A percentile compares a stretch with the other conserved stretches of the same genome.
These are phyloP conservation scores for Ustilago vetiveriae DNA, from an alignment of 1,284 basidiomycete genomes.

Conservation along the genomic window DNA sequence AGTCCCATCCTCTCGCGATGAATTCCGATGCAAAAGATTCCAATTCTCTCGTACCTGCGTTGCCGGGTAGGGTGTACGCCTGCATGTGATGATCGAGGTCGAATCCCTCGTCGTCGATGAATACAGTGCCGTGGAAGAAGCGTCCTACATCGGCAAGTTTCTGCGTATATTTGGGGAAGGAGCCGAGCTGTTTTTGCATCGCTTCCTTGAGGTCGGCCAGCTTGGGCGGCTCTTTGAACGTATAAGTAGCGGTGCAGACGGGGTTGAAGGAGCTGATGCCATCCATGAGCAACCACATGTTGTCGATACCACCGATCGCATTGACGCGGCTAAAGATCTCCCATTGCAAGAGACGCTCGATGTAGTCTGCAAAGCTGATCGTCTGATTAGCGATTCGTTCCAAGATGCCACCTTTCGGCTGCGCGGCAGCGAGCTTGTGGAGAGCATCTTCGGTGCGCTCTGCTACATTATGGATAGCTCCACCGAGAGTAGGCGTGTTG, in stretches of 20 bases:
- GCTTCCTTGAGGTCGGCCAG: constrained; percentile 34
- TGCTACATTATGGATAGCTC: constrained; percentile 34
- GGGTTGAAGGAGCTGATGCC: constrained; percentile 58
- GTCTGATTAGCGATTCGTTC: constrained; percentile 5
- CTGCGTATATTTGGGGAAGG: constrained; percentile 61
- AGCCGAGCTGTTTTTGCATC: constrained; percentile 34
- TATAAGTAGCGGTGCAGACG: constrained; percentile 59
- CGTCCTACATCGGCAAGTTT: constrained; percentile 48
- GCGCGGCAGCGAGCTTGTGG: constrained; percentile 17
- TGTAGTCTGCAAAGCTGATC: constrained; percentile 11
- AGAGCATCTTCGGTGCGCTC: constrained; percentile 36
- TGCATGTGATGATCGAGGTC: constrained; percentile 43
- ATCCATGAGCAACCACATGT: constrained; percentile 57
- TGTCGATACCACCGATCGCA: constrained; percentile 51
- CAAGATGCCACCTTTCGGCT: constrained; percentile 16
- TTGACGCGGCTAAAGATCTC: constrained; percentile 42
- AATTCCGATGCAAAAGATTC: constrained; percentile 55
- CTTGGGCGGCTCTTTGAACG: constrained; percentile 43
- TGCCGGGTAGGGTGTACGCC: constrained; percentile 32
- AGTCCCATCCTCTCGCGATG: constrained; percentile 59
- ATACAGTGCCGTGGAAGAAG: constrained; percentile 53
- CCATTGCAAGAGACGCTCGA: constrained; percentile 36
- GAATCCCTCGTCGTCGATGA: constrained; percentile 52
- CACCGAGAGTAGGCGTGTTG: constrained; percentile 33
- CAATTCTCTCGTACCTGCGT: constrained; percentile 56